phyloP scores from a whole-genome alignment of 1,284 basidiomycete species.

The Ganoderma resinaceum region DNA sequence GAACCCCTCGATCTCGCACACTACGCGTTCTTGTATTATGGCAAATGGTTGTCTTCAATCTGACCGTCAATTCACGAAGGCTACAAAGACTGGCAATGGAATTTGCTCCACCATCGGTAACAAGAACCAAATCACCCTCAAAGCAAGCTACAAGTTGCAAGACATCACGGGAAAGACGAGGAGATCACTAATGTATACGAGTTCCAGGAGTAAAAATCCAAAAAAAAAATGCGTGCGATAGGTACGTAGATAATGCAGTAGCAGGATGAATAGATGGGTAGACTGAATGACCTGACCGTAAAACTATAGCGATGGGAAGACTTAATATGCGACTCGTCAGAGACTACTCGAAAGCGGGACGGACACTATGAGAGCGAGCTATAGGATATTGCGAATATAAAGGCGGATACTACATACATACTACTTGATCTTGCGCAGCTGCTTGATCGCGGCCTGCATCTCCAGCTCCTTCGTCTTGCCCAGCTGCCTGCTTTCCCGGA shows the following conservation, averaged over 20 bases:
- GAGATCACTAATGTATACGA: neutral
- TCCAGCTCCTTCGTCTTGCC: conserved; percentile 36
- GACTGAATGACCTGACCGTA: neutral
- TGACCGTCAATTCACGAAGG: no score
- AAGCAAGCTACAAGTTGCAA: neutral
- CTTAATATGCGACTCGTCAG: neutral
- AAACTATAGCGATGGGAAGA: neutral
- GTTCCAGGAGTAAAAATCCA: neutral
- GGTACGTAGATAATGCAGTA: neutral
- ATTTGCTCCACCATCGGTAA: conserved; percentile 10
- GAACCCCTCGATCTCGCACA: no score
- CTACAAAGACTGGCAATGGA: no score
- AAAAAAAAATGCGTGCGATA: neutral
- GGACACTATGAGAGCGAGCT: conserved; percentile 3
- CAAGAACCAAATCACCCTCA: neutral
- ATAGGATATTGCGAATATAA: conserved; percentile 16
- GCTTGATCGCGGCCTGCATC: conserved; percentile 54
- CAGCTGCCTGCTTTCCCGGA: conserved; percentile 28
- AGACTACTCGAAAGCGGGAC: neutral
- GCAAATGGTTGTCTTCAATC: no score
- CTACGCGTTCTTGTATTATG: no score
- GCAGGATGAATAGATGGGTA: neutral
- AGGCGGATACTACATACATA: conserved; percentile 4
- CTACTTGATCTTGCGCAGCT: conserved; percentile 56
- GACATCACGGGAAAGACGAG: neutral